These are phyloP conservation scores for Phycomyces nitens DNA, from an alignment of 192 early-diverging fungal genomes.

Conservation along the genomic window DNA sequence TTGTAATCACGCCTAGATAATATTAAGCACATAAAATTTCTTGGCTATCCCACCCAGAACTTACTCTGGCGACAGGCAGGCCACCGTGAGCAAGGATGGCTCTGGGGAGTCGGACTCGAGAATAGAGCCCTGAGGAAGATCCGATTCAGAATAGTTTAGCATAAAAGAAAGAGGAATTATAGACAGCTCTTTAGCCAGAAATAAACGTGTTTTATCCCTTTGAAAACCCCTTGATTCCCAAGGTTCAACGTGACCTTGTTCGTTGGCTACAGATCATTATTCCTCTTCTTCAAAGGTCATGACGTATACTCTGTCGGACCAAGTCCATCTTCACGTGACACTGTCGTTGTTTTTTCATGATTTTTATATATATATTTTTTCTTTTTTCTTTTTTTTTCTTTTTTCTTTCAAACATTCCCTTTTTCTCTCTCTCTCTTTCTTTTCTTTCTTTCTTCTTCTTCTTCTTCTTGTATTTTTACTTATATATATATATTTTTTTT, in stretches of 20 bases:
- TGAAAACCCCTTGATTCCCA: too few species aligned
- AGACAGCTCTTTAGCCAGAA: neutral
- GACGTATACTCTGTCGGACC: too few species aligned
- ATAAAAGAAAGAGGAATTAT: constrained; percentile 3
- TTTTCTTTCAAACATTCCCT: neutral
- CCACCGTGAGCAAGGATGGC: constrained; percentile 18
- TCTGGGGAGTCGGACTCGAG: constrained; percentile 29
- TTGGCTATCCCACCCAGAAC: too few species aligned
- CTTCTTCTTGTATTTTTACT: neutral
- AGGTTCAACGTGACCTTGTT: too few species aligned
- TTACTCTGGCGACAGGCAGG: constrained; percentile 21
- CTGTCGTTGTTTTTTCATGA: neutral
- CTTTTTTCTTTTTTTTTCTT: constrained; percentile 7
- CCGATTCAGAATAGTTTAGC: neutral
- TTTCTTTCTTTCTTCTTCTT: neutral
- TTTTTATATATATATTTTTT: neutral
- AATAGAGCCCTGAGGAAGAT: constrained; percentile 22
- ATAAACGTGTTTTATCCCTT: too few species aligned
- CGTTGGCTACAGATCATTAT: too few species aligned
- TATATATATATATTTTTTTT: constrained; percentile 2
- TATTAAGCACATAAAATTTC: too few species aligned
- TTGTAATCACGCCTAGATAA: constrained; percentile 18
- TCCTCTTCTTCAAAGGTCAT: too few species aligned
- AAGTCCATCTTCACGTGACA: too few species aligned
- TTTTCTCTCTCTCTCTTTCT: neutral